Base-by-base conservation (phyloP, 257 asterid species). In the Fraxinus cuspidata region DNA sequence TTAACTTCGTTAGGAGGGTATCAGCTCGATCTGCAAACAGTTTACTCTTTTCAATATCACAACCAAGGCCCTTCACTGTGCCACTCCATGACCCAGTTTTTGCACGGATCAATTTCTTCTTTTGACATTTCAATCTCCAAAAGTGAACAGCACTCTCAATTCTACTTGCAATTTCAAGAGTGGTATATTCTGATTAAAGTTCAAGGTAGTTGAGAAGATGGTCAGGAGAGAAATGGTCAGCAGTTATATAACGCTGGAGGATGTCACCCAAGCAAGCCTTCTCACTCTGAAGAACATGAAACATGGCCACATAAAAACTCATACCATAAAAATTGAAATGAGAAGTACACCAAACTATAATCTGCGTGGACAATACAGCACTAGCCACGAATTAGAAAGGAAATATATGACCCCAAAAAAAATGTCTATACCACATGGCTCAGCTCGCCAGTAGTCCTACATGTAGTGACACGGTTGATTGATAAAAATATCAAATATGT, bases 241-340 rank as follows among this genome's bases (percentile, higher is more conserved):
- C 91, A 28, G 97, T 89, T 73, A 94, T 79, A 67, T 81, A 89
- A 10, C 84, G 95, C 89, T 90, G 83, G 72, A 94, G 87, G 78
- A 82, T 70, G 25, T 94, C 97, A 42, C 97, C 96, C 69, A 92
- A 85, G 86, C 97, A 91, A 76, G 91, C 90, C 87, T 89, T 94
- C 83, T 84, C 98, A 75, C 87, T 93, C 97, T 94, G 96, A n/a
- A 83, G 21, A 27, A 44, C 21, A 71, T 65, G 49, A 58, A 19
- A 35, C 31, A 29, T 71, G 3, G 68, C 51, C 35, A 47, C 51
- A 56, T 15, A 27, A 70, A 64, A 66, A 32, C 27, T 25, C 1
- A 23, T 49, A 25, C 12, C 65, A 37, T 2, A 18, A 63, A 67
- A 21, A 77, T 23, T 28, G 69, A 15, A 49, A 16, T 37, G 29